Percentiles rank a stretch among this genome's conserved stretches.
These are phyloP conservation scores for Pinus albicaulis DNA, from an alignment of 75 land plant species.

Conservation along the genomic window DNA sequence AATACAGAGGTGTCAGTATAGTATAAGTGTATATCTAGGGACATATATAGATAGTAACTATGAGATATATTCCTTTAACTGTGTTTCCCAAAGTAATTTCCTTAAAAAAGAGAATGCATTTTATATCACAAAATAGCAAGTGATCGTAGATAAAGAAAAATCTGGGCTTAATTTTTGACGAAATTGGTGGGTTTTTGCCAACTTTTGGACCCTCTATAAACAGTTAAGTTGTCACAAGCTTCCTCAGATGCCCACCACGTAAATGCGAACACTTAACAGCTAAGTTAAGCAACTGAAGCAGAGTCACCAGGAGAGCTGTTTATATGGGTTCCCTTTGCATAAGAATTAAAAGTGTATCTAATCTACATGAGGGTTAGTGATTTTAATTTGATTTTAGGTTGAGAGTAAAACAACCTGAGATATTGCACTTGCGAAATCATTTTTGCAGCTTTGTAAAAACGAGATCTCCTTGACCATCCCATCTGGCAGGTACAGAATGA, in stretches of 20 bases:
- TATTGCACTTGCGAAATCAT: conserved; percentile 3
- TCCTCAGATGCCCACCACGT: neutral
- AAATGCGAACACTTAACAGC: neutral
- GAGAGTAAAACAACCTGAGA: conserved; percentile 2
- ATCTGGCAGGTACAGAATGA: neutral
- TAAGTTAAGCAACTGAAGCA: neutral
- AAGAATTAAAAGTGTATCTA: neutral
- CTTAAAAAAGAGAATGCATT: no score
- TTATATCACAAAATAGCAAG: no score
- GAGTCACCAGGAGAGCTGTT: neutral
- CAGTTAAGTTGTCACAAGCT: no score
- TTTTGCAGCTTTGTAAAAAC: neutral
- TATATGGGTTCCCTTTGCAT: neutral
- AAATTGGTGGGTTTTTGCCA: no score
- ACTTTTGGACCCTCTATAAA: no score
- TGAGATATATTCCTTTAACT: no score
- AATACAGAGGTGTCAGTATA: no score
- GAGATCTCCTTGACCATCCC: neutral
- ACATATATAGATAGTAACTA: no score
- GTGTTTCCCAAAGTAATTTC: no score
- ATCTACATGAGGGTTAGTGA: neutral
- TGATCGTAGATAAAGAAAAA: no score
- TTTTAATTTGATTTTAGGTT: neutral
- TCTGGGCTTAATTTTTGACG: no score
- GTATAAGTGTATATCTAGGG: no score